Conservation (phyloP, 2,329 filamentous ascomycete species). For the Westerdykella aurantiaca region DNA sequence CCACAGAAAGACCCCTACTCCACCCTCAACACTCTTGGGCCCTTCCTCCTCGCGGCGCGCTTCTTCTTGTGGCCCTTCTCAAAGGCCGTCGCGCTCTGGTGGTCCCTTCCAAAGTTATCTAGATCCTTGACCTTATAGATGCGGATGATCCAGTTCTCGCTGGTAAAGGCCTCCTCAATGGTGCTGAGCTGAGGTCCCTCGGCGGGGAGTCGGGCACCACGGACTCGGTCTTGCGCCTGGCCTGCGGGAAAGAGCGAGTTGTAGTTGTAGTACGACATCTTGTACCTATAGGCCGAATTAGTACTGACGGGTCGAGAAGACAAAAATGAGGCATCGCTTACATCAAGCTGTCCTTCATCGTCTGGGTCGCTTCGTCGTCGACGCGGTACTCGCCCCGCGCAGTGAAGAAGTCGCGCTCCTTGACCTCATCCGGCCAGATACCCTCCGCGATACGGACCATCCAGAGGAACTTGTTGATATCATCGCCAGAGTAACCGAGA, state of each 20-base stretch:
- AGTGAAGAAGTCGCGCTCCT: slow-evolving; percentile 95
- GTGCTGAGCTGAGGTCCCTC: slow-evolving; percentile 80
- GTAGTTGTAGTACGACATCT: slow-evolving; percentile 99
- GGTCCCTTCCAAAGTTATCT: slow-evolving; percentile 90
- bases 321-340: slow-evolving; percentile 47
- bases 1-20: slow-evolving; percentile 48
- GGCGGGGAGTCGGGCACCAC: slow-evolving; percentile 72
- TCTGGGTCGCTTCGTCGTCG: slow-evolving; percentile 85
- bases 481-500: slow-evolving; percentile 93
- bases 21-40: slow-evolving; percentile 64
- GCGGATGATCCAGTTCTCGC: slow-evolving; percentile 99
- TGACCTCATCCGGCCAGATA: slow-evolving; percentile 99
- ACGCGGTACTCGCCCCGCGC: slow-evolving; percentile 89
- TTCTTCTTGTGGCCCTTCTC: slow-evolving; percentile 80
- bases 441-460: slow-evolving; percentile 99
- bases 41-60: slow-evolving; percentile 66
- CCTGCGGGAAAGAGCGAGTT: slow-evolving; percentile 83
- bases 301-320: slow-evolving; percentile 3
- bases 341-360: slow-evolving; percentile 99
- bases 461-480: slow-evolving; percentile 99
- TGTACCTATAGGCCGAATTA: slow-evolving; percentile 65
- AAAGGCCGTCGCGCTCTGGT: slow-evolving; percentile 63
- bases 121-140: slow-evolving; percentile 99
- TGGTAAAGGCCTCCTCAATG: slow-evolving; percentile 94
- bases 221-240: slow-evolving; percentile 85